Evolutionary conservation across 192 early-diverging fungal species (phyloP), one percentile per base, ranked within the genome.

Genomic region (Linnemannia hyalina): DNA sequence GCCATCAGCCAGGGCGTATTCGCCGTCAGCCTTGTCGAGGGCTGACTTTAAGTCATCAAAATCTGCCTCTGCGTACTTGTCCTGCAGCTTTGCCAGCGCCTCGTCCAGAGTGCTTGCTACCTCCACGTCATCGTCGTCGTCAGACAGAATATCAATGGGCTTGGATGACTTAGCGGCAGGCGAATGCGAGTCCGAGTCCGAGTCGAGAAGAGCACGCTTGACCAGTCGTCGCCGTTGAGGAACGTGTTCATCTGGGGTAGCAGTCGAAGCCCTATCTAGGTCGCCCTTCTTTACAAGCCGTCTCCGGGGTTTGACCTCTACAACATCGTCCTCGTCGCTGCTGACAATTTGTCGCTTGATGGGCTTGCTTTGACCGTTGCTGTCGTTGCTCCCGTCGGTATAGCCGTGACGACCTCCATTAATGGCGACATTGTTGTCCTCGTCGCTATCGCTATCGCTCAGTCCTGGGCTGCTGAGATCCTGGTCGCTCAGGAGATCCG

Each of bases 221-320:
- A 86, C 70, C 16, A 77, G 77, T 44, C 84, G 78, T 23, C 79
- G 74, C 9, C 83, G 83, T 46, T 85, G 76, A 10, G 68, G 78
- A 44, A 16, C 69, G 7, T 80, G 78, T n/a, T 13, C 57, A 23
- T 80, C 75, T 7, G 69, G 22, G 18, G 26, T 44, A 23, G 49
- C 49, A 52, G 63, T 36, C 3, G 47, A 35, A n/a, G 54, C 42
- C 40, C 54, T 46, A 23, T 23, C 41, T 46, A 74, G 0, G 40
- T 75, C 76, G 55, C 68, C 73, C 41, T 79, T 78, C 4, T 68
- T 60, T 26, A 84, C 35, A 6, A 84, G 29, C 35, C 82, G 73
- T 68, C 82, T 68, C 75, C 79, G 76, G 8, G 79, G 76, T 41
- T 74, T 76, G 16, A 26, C 55, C 22, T 80, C 74, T 9, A 13